Conservation (phyloP, 306 rosid species). For the Prunus persica region Prunus_persica_NCBIv2 NC_034015.1:10307501-10308000, state of each 20-base stretch:
- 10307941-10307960: background rate
- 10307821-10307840: slow-evolving; percentile 1
- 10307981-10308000: background rate
- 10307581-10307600: too few species aligned
- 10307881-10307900: background rate
- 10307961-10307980: background rate
- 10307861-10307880: background rate
- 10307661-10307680: too few species aligned
- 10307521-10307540: too few species aligned
- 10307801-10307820: background rate
- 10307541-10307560: too few species aligned
- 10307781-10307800: slow-evolving; percentile 1
- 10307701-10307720: background rate
- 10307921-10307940: background rate
- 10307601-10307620: too few species aligned
- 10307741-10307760: background rate
- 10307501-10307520: too few species aligned
- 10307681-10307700: too few species aligned
- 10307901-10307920: background rate
- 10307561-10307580: too few species aligned
- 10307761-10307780: too few species aligned
- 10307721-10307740: slow-evolving; percentile 1
- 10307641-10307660: too few species aligned
- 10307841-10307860: slow-evolving; percentile 3
- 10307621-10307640: too few species aligned